Percentiles rank a stretch among this genome's conserved stretches.
Evolutionary conservation across 352 stramenopile species (phyloP).

Genomic region (Globisporangium emineosum): DNA sequence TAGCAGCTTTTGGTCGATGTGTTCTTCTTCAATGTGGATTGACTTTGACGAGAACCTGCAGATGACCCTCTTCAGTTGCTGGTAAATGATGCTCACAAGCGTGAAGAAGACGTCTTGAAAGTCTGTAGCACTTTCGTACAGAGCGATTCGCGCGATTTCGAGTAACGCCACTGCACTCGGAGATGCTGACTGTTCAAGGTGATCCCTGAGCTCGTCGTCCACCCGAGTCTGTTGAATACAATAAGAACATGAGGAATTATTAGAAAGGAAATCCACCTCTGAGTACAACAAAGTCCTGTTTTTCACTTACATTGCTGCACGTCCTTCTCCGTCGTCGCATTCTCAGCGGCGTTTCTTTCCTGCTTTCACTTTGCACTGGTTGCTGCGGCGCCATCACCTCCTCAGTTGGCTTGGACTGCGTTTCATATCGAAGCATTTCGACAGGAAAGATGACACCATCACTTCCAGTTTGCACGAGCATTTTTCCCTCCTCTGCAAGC

Average conservation of each 20-base stretch:
- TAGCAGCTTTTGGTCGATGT: conserved; percentile 16
- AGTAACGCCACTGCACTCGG: conserved; percentile 3
- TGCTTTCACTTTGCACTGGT: neutral
- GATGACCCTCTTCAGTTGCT: conserved; percentile 17
- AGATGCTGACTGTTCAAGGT: neutral
- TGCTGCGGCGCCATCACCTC: neutral
- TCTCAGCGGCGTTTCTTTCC: neutral
- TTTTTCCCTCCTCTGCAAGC: conserved; percentile 14
- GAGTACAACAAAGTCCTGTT: neutral
- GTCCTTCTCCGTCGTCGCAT: neutral
- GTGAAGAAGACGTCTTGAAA: conserved; percentile 29
- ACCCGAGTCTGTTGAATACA: conserved; percentile 1
- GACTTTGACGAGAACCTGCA: neutral
- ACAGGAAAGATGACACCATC: conserved; percentile 16
- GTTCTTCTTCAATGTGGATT: neutral
- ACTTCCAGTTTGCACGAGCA: conserved; percentile 20
- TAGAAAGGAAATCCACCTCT: neutral
- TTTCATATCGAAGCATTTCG: conserved; percentile 8
- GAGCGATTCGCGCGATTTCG: conserved; percentile 9
- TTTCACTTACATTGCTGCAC: neutral
- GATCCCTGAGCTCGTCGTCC: conserved; percentile 7
- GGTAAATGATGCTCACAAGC: conserved; percentile 30
- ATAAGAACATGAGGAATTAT: neutral
- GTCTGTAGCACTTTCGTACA: neutral
- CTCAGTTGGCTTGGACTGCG: neutral